phyloP scores from a whole-genome alignment of 805 yeast genomes.

The Myxozyma geophila region DNA sequence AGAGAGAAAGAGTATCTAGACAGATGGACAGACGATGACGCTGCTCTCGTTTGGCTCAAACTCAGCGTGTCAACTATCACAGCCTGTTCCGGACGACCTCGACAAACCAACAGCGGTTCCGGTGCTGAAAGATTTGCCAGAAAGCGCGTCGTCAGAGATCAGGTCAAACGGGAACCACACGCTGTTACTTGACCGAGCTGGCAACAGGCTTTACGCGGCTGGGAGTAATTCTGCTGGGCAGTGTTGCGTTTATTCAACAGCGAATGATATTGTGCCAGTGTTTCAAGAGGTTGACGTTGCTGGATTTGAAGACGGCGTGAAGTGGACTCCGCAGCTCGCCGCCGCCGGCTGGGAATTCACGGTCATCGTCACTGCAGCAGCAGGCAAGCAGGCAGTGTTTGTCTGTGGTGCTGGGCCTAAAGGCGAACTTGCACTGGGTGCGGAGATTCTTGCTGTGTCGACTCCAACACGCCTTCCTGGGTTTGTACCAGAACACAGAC shows the following conservation, averaged over 20 bases:
- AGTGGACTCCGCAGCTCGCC: constrained; percentile 42
- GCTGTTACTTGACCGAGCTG: constrained; percentile 53
- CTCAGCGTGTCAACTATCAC: constrained; percentile 27
- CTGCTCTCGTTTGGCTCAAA: constrained; percentile 33
- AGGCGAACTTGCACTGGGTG: constrained; percentile 74
- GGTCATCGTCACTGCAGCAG: constrained; percentile 54
- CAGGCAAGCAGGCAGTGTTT: constrained; percentile 45
- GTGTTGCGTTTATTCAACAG: constrained; percentile 47
- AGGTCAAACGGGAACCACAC: constrained; percentile 75
- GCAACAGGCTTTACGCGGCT: constrained; percentile 57
- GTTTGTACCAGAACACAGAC: constrained; percentile 16
- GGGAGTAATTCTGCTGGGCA: constrained; percentile 69
- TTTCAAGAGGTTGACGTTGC: constrained; percentile 1
- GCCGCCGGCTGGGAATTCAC: constrained; percentile 85
- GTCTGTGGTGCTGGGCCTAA: constrained; percentile 66
- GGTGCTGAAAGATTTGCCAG: background rate
- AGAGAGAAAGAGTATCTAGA: too few species aligned
- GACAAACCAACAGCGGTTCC: constrained; percentile 19
- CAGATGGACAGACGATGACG: constrained; percentile 2
- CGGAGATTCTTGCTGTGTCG: constrained; percentile 12
- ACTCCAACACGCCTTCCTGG: constrained; percentile 31
- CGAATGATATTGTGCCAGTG: background rate
- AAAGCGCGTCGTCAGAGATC: constrained; percentile 53
- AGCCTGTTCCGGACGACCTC: constrained; percentile 21
- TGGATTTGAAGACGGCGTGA: background rate